Conservation (phyloP, 2,329 filamentous ascomycete species). For the Sclerotinia subarctica region DNA sequence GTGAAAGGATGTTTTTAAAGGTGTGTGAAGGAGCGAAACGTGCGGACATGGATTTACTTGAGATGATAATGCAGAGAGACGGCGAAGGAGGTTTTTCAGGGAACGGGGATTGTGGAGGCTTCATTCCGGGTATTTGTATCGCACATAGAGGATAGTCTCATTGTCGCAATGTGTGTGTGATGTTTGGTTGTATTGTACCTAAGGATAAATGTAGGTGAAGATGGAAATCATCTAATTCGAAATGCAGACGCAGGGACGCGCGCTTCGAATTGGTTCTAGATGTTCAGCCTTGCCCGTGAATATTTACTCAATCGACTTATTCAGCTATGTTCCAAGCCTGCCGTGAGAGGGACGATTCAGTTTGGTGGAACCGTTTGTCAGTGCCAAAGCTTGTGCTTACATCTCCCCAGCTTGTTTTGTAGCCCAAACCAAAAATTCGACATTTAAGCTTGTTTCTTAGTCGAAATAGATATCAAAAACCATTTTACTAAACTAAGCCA, state of each 20-base stretch:
- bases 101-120: neutral
- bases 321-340: conserved; percentile 18
- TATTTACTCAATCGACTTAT: conserved; percentile 2
- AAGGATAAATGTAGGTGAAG: neutral
- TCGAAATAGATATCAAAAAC: neutral
- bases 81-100: neutral
- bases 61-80: conserved; percentile 10
- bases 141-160: neutral
- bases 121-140: neutral
- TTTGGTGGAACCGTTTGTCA: conserved; percentile 14
- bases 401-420: conserved; percentile 6
- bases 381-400: neutral
- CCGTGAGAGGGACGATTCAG: conserved; percentile 5
- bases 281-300: conserved; percentile 16
- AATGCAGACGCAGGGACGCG: conserved; percentile 19
- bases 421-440: conserved; percentile 9
- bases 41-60: conserved; percentile 8
- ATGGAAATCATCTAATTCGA: neutral
- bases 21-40: neutral
- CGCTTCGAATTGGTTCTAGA: conserved; percentile 7
- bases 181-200: conserved; percentile 3
- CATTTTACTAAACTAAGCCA: conserved; percentile 9
- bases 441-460: conserved; percentile 18
- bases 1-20: neutral
- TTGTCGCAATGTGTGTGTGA: neutral